A percentile compares a stretch with the other conserved stretches of the same genome.
These are phyloP conservation scores for Thalia dealbata DNA, from an alignment of 176 grass and related monocot species.

Conservation along the genomic window DNA sequence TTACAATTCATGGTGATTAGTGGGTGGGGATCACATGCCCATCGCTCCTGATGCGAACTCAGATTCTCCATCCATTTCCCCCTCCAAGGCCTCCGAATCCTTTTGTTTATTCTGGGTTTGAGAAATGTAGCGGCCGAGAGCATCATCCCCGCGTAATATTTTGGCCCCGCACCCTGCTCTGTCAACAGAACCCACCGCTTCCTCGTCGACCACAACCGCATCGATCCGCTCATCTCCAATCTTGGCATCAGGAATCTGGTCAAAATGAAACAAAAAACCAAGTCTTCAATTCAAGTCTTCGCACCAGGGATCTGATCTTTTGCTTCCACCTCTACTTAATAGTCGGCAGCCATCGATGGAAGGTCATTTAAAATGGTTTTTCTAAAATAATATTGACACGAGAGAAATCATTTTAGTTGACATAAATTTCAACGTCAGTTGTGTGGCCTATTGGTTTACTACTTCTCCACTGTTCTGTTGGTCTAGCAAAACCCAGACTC, in stretches of 20 bases:
- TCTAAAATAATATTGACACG: no score
- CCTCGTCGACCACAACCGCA: constrained; percentile 86
- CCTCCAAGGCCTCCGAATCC: constrained; percentile 34
- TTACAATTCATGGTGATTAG: background rate
- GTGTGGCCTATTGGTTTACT: no score
- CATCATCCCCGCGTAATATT: constrained; percentile 66
- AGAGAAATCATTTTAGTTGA: no score
- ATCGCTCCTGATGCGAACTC: constrained; percentile 58
- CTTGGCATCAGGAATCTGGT: constrained; percentile 84
- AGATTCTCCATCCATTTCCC: constrained; percentile 62
- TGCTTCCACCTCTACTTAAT: background rate
- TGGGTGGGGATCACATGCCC: constrained; percentile 52
- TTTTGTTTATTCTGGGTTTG: constrained; percentile 27
- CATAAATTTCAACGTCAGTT: no score
- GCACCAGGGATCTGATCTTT: constrained; percentile 78
- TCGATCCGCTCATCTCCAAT: constrained; percentile 68
- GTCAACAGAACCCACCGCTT: constrained; percentile 64
- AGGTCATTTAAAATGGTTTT: no score
- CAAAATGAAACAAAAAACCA: no score
- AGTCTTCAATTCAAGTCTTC: constrained; percentile 67
- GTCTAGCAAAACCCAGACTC: background rate
- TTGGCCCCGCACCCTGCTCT: constrained; percentile 75
- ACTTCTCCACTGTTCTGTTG: no score
- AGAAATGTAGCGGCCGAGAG: constrained; percentile 61
- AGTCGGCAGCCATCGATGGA: no score